These are phyloP conservation scores for Alnus rubra DNA, from an alignment of 306 rosid genomes.

Conservation along the genomic window DNA sequence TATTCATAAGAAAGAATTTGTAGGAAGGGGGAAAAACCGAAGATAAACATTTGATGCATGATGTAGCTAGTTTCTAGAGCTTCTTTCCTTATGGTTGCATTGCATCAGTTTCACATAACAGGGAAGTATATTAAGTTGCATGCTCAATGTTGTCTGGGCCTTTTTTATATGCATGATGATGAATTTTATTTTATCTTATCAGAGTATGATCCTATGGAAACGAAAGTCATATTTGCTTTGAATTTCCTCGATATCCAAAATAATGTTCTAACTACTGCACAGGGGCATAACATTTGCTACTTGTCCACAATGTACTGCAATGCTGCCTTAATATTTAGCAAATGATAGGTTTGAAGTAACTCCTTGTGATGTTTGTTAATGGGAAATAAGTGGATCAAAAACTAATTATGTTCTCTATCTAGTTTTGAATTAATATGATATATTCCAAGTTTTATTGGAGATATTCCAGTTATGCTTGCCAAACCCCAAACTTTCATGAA, in stretches of 20 bases:
- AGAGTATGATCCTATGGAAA: not conserved
- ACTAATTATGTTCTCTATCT: not conserved
- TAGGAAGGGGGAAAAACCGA: not conserved
- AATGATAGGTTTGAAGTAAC: not conserved
- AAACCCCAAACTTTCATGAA: slow-evolving; percentile 98
- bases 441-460: slow-evolving; percentile 72
- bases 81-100: not conserved
- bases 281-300: not conserved
- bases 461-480: slow-evolving; percentile 77
- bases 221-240: not conserved
- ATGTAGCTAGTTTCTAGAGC: not conserved
- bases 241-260: not conserved
- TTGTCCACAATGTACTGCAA: not conserved
- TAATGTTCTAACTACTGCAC: not conserved
- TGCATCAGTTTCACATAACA: not conserved
- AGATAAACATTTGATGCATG: not conserved
- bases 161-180: not conserved
- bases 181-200: not conserved
- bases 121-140: not conserved
- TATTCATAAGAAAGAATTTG: too few relatives aligned
- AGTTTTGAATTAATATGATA: not conserved
- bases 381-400: not conserved
- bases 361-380: not conserved
- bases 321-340: not conserved
- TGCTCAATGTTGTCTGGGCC: not conserved